Evolutionary conservation across 192 early-diverging fungal genomes (phyloP).

Genomic region (Umbelopsis isabellina): DNA sequence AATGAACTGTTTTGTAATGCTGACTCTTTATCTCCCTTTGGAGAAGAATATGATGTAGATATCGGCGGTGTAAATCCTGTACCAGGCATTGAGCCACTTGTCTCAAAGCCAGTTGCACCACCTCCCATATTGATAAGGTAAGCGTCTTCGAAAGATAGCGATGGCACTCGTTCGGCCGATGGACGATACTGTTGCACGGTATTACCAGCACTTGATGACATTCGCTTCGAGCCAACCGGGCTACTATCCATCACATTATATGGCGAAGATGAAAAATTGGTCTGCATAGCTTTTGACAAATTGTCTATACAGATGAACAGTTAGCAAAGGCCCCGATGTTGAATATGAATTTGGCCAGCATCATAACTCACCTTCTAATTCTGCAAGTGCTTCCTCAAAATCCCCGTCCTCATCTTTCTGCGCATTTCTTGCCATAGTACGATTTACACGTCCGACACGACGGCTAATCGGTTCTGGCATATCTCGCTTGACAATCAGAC

Average conservation of each 20-base stretch:
- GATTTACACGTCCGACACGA: constrained; percentile 31
- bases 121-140: constrained; percentile 50
- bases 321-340: neutral
- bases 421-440: constrained; percentile 35
- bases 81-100: neutral
- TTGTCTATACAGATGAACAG: constrained; percentile 35
- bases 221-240: constrained; percentile 29
- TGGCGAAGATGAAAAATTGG: constrained; percentile 32
- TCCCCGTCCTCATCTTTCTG: constrained; percentile 29
- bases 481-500: constrained; percentile 48
- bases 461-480: constrained; percentile 48
- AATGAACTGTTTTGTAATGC: constrained; percentile 30
- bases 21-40: neutral
- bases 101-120: constrained; percentile 25
- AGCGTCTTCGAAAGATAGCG: constrained; percentile 64
- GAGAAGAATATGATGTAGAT: neutral
- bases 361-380: constrained; percentile 38
- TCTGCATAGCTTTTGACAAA: constrained; percentile 47
- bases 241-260: constrained; percentile 16
- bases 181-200: constrained; percentile 14
- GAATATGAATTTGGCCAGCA: neutral
- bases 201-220: constrained; percentile 38
- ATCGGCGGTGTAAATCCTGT: constrained; percentile 5
- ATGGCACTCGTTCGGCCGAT: constrained; percentile 23
- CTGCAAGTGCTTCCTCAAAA: constrained; percentile 41